These are phyloP conservation scores for Polygonum maritimum DNA, from an alignment of 148 eudicot genomes.

Conservation along the genomic window DNA sequence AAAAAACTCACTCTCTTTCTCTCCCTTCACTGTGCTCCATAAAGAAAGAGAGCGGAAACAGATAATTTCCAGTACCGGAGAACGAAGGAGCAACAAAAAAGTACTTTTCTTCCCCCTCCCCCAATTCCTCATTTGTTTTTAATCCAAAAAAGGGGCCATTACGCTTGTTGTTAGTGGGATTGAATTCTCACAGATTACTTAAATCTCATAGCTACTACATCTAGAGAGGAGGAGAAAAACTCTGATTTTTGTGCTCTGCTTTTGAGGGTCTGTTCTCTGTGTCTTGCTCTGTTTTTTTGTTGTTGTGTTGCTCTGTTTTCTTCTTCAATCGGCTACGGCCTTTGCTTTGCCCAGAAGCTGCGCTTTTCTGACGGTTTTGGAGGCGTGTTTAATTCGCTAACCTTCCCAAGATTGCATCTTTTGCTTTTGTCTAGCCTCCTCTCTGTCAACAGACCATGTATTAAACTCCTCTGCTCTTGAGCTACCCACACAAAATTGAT, in stretches of 20 bases:
- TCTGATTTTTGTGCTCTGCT: not conserved
- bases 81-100: not conserved
- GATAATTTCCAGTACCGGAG: not conserved
- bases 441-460: slow-evolving; percentile 2
- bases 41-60: not conserved
- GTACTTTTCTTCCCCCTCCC: not conserved
- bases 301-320: not conserved
- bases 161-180: not conserved
- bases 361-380: slow-evolving; percentile 1
- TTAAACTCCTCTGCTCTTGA: not conserved
- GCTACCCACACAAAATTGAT: not conserved
- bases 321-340: not conserved
- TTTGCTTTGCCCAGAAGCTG: not conserved
- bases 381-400: slow-evolving; percentile 1
- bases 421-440: not conserved
- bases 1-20: not conserved
- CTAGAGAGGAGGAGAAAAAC: not conserved
- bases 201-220: not conserved
- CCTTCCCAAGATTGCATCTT: not conserved
- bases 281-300: not conserved
- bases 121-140: not conserved
- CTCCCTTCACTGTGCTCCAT: slow-evolving; percentile 7
- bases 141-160: too few species aligned
- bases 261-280: not conserved
- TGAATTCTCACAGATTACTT: not conserved